Evolutionary conservation across 768 basidiomycete species (phyloP).

Genomic region (Tylopilus intermedius): DNA sequence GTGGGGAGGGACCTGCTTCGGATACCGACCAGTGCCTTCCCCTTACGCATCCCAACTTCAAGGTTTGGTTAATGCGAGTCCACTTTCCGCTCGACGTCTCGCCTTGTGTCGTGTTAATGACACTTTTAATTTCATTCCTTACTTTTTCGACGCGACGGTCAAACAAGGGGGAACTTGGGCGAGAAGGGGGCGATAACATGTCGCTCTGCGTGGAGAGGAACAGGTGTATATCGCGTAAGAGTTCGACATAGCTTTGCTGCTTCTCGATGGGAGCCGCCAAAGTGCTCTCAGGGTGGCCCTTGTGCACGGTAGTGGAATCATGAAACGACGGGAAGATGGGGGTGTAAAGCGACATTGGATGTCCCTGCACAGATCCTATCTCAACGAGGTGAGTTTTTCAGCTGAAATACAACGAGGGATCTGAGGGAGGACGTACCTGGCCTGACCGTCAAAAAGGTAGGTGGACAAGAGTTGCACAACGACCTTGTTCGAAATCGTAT

Average conservation of each 20-base stretch:
- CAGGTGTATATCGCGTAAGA: constrained; percentile 29
- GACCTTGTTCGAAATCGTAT: background rate
- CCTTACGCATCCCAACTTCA: constrained; percentile 39
- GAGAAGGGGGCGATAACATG: constrained; percentile 32
- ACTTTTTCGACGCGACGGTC: constrained; percentile 29
- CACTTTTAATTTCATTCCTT: constrained; percentile 32
- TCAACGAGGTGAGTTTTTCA: background rate
- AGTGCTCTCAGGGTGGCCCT: constrained; percentile 1
- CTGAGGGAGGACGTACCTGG: constrained; percentile 5
- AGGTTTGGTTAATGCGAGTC: constrained; percentile 36
- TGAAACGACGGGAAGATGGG: constrained; percentile 29
- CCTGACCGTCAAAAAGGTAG: background rate
- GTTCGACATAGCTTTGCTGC: constrained; percentile 22
- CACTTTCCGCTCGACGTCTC: constrained; percentile 46
- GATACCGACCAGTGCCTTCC: constrained; percentile 29
- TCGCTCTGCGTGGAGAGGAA: constrained; percentile 32
- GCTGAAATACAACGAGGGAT: background rate
- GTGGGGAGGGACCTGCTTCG: constrained; percentile 18
- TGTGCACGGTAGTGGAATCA: constrained; percentile 5
- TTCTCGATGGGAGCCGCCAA: background rate
- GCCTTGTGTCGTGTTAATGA: constrained; percentile 32
- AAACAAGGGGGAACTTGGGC: constrained; percentile 30
- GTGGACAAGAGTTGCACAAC: background rate
- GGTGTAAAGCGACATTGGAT: constrained; percentile 32
- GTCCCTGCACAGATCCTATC: background rate